Conservation (phyloP, 768 basidiomycete species). For the Sarcodon sp. region DNA sequence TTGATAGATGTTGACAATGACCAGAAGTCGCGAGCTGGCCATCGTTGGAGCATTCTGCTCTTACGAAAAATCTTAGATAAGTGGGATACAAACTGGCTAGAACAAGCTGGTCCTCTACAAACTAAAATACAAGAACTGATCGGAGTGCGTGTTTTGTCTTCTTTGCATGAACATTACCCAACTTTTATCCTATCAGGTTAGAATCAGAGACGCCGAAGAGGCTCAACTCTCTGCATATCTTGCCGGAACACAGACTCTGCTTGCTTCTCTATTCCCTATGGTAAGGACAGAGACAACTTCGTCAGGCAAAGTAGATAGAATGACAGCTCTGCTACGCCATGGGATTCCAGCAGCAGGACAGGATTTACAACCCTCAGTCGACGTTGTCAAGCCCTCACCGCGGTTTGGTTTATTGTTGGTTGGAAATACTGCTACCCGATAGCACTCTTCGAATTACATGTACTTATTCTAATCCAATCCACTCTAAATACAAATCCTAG, state of each 20-base stretch:
- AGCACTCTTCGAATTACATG: background rate
- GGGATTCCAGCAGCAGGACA: constrained; percentile 41
- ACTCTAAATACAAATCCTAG: no score
- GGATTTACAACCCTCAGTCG: constrained; percentile 43
- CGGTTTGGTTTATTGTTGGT: constrained; percentile 67
- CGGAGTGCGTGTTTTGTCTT: background rate
- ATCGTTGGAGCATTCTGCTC: background rate
- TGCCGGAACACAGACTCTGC: constrained; percentile 43
- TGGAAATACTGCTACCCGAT: constrained; percentile 25
- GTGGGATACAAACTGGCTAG: constrained; percentile 1
- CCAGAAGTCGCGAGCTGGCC: background rate
- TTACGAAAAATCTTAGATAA: background rate
- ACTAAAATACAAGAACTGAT: background rate
- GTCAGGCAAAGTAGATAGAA: constrained; percentile 11
- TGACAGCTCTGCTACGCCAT: constrained; percentile 31
- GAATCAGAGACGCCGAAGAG: background rate
- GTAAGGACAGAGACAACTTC: background rate
- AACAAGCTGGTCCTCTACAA: background rate
- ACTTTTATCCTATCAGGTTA: background rate
- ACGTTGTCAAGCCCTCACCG: constrained; percentile 57
- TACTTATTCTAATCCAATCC: no score
- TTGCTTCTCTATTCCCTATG: constrained; percentile 42
- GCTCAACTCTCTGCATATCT: constrained; percentile 26
- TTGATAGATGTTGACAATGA: background rate
- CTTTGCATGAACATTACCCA: background rate